Percentiles rank a stretch among this genome's conserved stretches.
Evolutionary conservation across 306 rosid species (phyloP).

Genomic region (Albizia julibrissin): DNA sequence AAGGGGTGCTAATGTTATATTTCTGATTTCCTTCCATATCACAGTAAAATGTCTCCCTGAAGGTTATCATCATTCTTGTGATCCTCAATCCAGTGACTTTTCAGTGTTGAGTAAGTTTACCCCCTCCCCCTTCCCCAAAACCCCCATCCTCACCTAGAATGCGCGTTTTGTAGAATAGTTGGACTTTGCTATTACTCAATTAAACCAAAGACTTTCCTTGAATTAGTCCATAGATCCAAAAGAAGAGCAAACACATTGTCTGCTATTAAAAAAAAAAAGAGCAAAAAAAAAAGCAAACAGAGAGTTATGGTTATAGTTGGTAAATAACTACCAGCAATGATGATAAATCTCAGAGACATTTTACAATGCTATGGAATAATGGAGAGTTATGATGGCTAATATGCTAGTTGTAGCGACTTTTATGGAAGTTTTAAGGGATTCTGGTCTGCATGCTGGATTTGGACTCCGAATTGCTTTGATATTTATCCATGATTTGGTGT

Average conservation of each 20-base stretch:
- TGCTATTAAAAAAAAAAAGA: not conserved
- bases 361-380: not conserved
- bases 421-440: not conserved
- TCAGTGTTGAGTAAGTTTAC: not conserved
- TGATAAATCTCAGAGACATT: not conserved
- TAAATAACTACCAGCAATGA: not conserved
- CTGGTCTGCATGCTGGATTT: not conserved
- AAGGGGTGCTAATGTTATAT: not conserved
- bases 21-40: not conserved
- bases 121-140: too few species aligned
- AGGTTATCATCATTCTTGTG: not conserved
- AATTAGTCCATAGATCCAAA: not conserved
- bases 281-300: not conserved
- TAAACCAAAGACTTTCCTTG: not conserved
- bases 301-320: not conserved
- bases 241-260: not conserved
- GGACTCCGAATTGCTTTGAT: not conserved
- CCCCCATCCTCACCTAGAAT: not conserved
- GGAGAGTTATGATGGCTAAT: constrained; percentile 7
- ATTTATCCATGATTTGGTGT: not conserved
- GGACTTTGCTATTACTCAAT: not conserved
- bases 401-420: not conserved
- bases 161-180: not conserved
- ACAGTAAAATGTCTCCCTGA: not conserved
- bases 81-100: not conserved